Base-by-base conservation (phyloP, 345 rosid species). In the Lepidium sativum region DNA sequence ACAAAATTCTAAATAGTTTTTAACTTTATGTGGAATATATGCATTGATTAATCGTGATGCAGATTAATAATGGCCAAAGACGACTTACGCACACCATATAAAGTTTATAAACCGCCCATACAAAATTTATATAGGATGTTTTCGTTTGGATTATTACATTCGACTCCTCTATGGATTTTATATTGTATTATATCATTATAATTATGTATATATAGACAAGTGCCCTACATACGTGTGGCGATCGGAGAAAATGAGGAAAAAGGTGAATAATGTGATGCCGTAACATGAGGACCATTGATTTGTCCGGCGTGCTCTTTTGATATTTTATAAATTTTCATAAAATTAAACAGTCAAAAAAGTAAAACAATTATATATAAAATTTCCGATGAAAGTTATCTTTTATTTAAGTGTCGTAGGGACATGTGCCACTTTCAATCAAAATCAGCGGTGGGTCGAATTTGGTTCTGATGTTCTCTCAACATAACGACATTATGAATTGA, bases 301-400 rank as follows among this genome's bases (percentile, higher is more conserved):
- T 66, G 77, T 73, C 77, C 49, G 77, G 72, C 77, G 77, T 73
- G 77, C 77, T 27, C 31, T 52, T 10, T 27, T 45, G 12, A 58
- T 72, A 34, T 52, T 51, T 60, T 66, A 53, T 54, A 37, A n/a
- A 12, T 66, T 27, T 27, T 66, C 37, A 52, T 6, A 64, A 27
- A 27, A 27, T 27, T 27, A 27, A 57, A 59, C 32, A 42, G 51
- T 53, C 29, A 37, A 65, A 60, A 65, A 60, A 53, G 43, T 51
- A 41, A 65, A 55, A 51, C 32, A 65, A 44, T 62, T 27, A 45
- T 39, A 57, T 57, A 41, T 41, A 58, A 51, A 51, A 42, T 9
- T 35, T 43, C 57, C 59, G 18, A 66, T 51, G 66, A 72, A 65
- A 72, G 72, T 66, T 17, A 65, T 50, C 14, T 53, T 59, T 70